These are phyloP conservation scores for Hericium coralloides DNA, from an alignment of 768 basidiomycete species.

Conservation along the genomic window DNA sequence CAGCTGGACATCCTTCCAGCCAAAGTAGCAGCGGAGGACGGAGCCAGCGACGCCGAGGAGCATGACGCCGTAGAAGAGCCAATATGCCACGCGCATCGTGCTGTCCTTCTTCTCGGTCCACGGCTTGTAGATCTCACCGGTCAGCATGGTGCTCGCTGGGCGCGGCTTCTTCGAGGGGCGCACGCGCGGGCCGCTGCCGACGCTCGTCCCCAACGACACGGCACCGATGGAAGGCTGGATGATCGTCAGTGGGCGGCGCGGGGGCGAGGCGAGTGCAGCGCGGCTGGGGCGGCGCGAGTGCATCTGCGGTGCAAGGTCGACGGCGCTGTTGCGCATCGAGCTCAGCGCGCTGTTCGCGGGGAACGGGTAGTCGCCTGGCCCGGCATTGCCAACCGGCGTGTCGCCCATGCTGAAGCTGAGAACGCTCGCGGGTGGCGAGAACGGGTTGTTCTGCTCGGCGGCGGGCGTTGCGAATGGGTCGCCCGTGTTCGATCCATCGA, in stretches of 20 bases:
- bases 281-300: conserved; percentile 24
- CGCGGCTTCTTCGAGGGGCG: conserved; percentile 17
- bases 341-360: conserved; percentile 29
- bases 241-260: conserved; percentile 46
- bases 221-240: conserved; percentile 25
- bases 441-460: conserved; percentile 5
- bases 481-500: not conserved
- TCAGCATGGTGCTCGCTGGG: conserved; percentile 22
- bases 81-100: conserved; percentile 42
- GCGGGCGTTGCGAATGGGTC: conserved; percentile 5
- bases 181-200: conserved; percentile 3
- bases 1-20: conserved; percentile 44
- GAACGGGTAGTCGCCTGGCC: conserved; percentile 26
- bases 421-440: conserved; percentile 1
- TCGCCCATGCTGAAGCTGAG: conserved; percentile 16
- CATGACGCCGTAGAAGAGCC: conserved; percentile 45
- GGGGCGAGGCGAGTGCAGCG: conserved; percentile 45
- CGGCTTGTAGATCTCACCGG: conserved; percentile 38
- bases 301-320: conserved; percentile 23
- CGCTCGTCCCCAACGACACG: conserved; percentile 12
- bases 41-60: conserved; percentile 46
- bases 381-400: conserved; percentile 17
- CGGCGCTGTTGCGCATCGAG: conserved; percentile 31
- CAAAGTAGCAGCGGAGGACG: conserved; percentile 47
- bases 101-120: conserved; percentile 48